Percentiles rank a stretch among this genome's conserved stretches.
Conservation (phyloP, 2,329 filamentous ascomycete genomes). For the Aspergillus carbonarius region DNA sequence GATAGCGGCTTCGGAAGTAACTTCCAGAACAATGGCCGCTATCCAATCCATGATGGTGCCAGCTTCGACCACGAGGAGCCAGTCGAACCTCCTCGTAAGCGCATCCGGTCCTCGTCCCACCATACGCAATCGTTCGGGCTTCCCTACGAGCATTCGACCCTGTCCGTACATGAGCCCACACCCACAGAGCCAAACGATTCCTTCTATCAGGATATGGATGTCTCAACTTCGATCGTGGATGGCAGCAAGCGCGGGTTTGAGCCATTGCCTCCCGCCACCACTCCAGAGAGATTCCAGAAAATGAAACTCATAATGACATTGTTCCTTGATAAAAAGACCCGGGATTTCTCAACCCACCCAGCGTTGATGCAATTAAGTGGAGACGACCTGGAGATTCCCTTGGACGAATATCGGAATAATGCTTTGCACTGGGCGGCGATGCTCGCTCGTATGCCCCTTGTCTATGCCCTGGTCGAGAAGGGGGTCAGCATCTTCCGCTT, state of each 20-base stretch:
- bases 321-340: conserved; percentile 71
- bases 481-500: conserved; percentile 86
- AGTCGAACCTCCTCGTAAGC: conserved; percentile 79
- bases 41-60: conserved; percentile 43
- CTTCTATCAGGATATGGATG: conserved; percentile 45
- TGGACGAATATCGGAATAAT: conserved; percentile 81
- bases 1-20: conserved; percentile 69
- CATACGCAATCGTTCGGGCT: conserved; percentile 39
- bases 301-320: conserved; percentile 78
- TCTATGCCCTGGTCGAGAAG: conserved; percentile 76
- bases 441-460: conserved; percentile 76
- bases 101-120: conserved; percentile 60
- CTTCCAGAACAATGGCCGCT: conserved; percentile 57
- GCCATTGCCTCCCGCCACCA: conserved; percentile 52
- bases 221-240: conserved; percentile 30
- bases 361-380: conserved; percentile 73
- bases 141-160: conserved; percentile 30
- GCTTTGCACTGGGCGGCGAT: conserved; percentile 96
- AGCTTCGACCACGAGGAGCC: conserved; percentile 53
- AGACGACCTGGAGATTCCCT: conserved; percentile 84
- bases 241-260: conserved; percentile 37
- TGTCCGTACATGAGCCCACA: conserved; percentile 43
- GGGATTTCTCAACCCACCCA: conserved; percentile 72
- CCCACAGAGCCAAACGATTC: conserved; percentile 49
- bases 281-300: conserved; percentile 71